Evolutionary conservation across 495 filamentous ascomycete species (phyloP).

Genomic region (Opeltia flavorubescens): DNA sequence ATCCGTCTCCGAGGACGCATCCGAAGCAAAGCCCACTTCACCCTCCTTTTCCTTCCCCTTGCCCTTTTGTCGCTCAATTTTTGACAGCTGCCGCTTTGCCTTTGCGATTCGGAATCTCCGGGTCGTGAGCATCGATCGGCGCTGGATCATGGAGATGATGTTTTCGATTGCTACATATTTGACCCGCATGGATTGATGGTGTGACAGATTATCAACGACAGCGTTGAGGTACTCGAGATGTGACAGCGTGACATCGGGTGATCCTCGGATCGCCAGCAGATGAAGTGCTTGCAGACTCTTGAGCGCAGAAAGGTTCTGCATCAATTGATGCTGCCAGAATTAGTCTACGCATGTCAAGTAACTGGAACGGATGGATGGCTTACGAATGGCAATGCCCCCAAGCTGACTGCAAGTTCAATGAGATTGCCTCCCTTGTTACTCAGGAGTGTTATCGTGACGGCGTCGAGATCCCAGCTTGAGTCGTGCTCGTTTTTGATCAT

Average conservation of each 20-base stretch:
- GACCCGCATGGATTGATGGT: constrained; percentile 34
- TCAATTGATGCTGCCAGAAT: constrained; percentile 31
- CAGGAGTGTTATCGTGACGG: constrained; percentile 32
- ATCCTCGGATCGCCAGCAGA: constrained; percentile 32
- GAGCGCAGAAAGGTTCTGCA: constrained; percentile 34
- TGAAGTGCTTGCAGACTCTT: constrained; percentile 36
- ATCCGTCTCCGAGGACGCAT: constrained; percentile 11
- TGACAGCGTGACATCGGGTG: constrained; percentile 31
- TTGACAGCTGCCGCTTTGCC: constrained; percentile 3
- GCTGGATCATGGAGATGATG: constrained; percentile 5
- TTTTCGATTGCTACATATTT: constrained; percentile 34
- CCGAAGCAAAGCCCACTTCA: constrained; percentile 1
- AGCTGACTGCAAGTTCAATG: constrained; percentile 38
- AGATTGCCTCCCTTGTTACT: constrained; percentile 31
- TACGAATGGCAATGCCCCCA: constrained; percentile 37
- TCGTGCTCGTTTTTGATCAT: constrained; percentile 26
- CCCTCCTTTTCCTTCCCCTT: constrained; percentile 10
- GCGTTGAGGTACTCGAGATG: constrained; percentile 35
- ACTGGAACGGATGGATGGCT: constrained; percentile 13
- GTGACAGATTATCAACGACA: constrained; percentile 36
- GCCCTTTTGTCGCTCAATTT: constrained; percentile 5
- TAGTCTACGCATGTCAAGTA: not conserved
- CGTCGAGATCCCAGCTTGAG: constrained; percentile 38
- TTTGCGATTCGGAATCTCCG: not conserved
- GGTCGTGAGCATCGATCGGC: constrained; percentile 1